Conservation (phyloP, 108 stramenopile species). For the Hondaea fermentalgiana region DNA sequence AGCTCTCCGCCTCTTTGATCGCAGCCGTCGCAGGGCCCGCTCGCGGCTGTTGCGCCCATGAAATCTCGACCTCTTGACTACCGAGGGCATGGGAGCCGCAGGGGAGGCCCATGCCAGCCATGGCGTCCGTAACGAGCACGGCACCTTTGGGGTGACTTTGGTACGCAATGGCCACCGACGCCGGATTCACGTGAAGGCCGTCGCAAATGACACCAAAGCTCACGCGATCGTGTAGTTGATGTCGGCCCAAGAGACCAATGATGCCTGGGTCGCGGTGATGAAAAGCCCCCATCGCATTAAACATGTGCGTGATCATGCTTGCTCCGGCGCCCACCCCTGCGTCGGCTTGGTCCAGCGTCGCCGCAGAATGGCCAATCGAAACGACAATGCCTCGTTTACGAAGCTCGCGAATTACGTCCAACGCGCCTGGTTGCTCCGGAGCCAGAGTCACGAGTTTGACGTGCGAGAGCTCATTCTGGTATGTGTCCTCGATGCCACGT, state of each 20-base stretch:
- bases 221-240: not conserved
- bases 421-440: slow-evolving; percentile 46
- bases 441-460: slow-evolving; percentile 47
- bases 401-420: slow-evolving; percentile 21
- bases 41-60: not conserved
- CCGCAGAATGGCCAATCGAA: slow-evolving; percentile 49
- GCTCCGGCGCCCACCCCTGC: slow-evolving; percentile 43
- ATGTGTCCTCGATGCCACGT: not conserved
- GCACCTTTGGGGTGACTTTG: slow-evolving; percentile 35
- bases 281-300: slow-evolving; percentile 56
- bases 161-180: slow-evolving; percentile 45
- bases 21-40: not conserved
- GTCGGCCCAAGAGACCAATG: slow-evolving; percentile 38
- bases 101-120: slow-evolving; percentile 53
- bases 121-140: slow-evolving; percentile 56
- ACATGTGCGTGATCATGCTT: slow-evolving; percentile 50
- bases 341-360: slow-evolving; percentile 34
- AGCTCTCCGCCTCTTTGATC: too few species aligned
- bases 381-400: slow-evolving; percentile 13
- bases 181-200: slow-evolving; percentile 48
- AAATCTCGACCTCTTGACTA: slow-evolving; percentile 26
- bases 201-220: slow-evolving; percentile 22
- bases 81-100: slow-evolving; percentile 38
- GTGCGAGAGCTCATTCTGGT: not conserved
- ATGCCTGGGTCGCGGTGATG: slow-evolving; percentile 58